Conservation (phyloP, 2,329 filamentous ascomycete genomes). For the Sodiomyces alkalinus region DNA sequence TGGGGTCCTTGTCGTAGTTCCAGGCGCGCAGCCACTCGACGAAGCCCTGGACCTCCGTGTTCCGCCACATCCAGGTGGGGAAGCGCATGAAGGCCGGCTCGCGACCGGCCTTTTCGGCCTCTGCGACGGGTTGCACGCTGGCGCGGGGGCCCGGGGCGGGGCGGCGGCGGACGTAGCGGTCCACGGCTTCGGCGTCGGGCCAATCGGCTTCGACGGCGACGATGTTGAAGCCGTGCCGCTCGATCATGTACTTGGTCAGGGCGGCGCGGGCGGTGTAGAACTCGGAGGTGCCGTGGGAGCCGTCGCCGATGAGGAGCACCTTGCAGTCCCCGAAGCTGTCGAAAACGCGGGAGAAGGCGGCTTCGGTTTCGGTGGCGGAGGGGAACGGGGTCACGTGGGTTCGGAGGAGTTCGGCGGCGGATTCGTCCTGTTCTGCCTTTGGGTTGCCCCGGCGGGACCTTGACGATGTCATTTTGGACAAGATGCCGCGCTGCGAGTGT, state of each 20-base stretch:
- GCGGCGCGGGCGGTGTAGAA: constrained; percentile 35
- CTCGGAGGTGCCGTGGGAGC: constrained; percentile 34
- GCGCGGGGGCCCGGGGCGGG: constrained; percentile 19
- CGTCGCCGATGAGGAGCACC: constrained; percentile 14
- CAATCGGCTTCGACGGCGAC: constrained; percentile 37
- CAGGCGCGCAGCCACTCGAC: constrained; percentile 33
- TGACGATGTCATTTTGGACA: too few relatives aligned
- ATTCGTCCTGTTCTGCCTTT: background rate
- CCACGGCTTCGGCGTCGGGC: constrained; percentile 35
- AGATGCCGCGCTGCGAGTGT: too few relatives aligned
- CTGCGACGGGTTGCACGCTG: constrained; percentile 11
- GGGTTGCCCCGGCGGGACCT: background rate
- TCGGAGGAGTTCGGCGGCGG: constrained; percentile 1
- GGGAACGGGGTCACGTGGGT: background rate
- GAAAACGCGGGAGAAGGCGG: constrained; percentile 2
- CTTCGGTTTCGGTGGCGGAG: background rate
- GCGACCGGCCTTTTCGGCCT: constrained; percentile 7
- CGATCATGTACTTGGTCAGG: constrained; percentile 33
- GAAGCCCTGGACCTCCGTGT: constrained; percentile 32
- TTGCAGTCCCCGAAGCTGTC: constrained; percentile 8
- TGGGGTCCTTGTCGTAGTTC: constrained; percentile 14
- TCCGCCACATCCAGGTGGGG: constrained; percentile 42
- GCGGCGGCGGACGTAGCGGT: constrained; percentile 31
- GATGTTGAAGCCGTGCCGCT: constrained; percentile 32
- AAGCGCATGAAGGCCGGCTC: constrained; percentile 31